Percentiles rank a stretch among this genome's conserved stretches.
Conservation (phyloP, 148 eudicot species). For the Rhododendron griersonianum region DNA sequence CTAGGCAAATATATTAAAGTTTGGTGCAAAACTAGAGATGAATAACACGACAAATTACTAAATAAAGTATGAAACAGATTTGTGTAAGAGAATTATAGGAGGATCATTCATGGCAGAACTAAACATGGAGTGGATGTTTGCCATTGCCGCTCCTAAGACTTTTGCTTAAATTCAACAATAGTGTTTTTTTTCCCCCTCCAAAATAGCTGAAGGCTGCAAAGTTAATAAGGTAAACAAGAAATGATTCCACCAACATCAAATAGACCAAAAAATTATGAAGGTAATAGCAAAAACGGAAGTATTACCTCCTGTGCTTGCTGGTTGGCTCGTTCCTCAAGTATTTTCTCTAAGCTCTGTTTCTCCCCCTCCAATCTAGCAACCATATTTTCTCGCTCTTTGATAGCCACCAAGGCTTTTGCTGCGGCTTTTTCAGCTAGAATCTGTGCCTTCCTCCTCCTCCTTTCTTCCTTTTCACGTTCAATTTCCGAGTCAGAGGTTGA, state of each 20-base stretch:
- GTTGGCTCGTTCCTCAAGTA: conserved; percentile 85
- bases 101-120: not conserved
- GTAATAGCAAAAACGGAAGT: not conserved
- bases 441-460: conserved; percentile 57
- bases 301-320: conserved; percentile 88
- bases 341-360: conserved; percentile 91
- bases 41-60: not conserved
- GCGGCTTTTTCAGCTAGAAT: conserved; percentile 89
- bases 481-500: conserved; percentile 75
- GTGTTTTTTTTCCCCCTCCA: too few relatives aligned
- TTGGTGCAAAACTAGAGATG: not conserved
- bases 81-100: not conserved
- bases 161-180: not conserved
- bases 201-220: not conserved
- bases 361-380: conserved; percentile 97
- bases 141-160: not conserved
- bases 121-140: not conserved
- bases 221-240: not conserved
- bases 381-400: conserved; percentile 82
- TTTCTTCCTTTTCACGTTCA: conserved; percentile 69
- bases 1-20: not conserved
- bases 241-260: not conserved
- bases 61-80: not conserved
- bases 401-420: conserved; percentile 69
- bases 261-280: not conserved